Base-by-base conservation (phyloP, 2,329 filamentous ascomycete genomes). In the Diaporthe vaccinii region DNA sequence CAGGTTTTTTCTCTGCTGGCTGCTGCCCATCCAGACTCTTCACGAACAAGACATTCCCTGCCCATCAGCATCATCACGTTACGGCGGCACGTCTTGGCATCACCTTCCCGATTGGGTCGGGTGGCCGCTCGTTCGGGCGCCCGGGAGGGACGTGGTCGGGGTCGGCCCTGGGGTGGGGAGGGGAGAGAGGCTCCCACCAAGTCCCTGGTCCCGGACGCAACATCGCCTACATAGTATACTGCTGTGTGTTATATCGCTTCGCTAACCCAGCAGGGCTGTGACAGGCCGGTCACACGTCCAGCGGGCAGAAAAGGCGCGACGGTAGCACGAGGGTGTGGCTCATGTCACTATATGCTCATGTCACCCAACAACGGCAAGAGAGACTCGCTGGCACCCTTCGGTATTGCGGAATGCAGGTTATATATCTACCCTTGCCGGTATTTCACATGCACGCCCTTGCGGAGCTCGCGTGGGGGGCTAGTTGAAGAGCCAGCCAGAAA, bases 321-420 rank as follows among this genome's bases (percentile, higher is more conserved):
- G 25, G 46, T 25, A 41, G 46, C 49, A 69, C 8, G 7, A 69
- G 59, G 65, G 65, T 55, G 65, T 69, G 65, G 46, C 65, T 53
- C 46, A 69, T 39, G 65, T 41, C 49, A 69, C 65, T 34, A 65
- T 34, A 65, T 46, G n/a, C 28, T 65, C 61, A 65, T 65, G 61
- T 65, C 61, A 65, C 61, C 61, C 12, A 49, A 49, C 41, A 20
- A 65, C 41, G 61, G 61, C 41, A 46, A 65, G 49, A 65, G 31
- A 17, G 59, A 44, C 39, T 65, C 59, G 59, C 17, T 65, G 59
- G 25, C 39, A 65, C 59, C 59, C 39, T 65, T 65, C 59, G 59
- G 39, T 65, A 65, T 65, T 65, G 59, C 59, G 59, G 59, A 53
- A 53, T 51, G 65, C 49, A 69, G 49, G 31, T 55, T 41, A 55